These are phyloP conservation scores for Dactylonectria estremocensis DNA, from an alignment of 2,329 filamentous ascomycete genomes.

Conservation along the genomic window DNA sequence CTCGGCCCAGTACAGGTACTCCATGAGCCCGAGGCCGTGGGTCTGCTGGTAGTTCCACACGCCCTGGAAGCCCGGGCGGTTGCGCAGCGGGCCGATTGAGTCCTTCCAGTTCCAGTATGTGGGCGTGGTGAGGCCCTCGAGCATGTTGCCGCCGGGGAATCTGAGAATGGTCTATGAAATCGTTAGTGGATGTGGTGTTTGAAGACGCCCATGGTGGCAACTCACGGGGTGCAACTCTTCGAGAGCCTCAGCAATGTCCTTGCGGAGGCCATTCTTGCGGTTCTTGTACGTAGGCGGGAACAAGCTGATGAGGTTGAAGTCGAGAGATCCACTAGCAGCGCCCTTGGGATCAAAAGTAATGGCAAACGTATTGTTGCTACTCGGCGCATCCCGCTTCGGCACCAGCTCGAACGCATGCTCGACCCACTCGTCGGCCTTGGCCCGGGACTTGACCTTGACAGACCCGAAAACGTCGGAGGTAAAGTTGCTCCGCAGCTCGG, in stretches of 20 bases:
- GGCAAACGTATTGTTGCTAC: constrained; percentile 69
- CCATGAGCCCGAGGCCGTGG: constrained; percentile 73
- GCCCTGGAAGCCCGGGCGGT: constrained; percentile 69
- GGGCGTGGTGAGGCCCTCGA: constrained; percentile 63
- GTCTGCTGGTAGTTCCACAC: constrained; percentile 75
- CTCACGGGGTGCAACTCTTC: constrained; percentile 65
- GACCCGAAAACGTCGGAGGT: constrained; percentile 62
- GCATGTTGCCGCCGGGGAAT: constrained; percentile 77
- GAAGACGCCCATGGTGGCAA: fast-evolving
- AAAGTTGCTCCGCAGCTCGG: constrained; percentile 61
- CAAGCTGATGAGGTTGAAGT: constrained; percentile 72
- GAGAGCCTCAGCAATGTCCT: constrained; percentile 69
- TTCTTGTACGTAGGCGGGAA: constrained; percentile 74
- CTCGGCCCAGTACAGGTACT: constrained; percentile 74
- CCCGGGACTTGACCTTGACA: constrained; percentile 62
- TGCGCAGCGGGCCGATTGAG: constrained; percentile 67
- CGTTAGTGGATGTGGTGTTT: fast-evolving
- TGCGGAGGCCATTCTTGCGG: constrained; percentile 70
- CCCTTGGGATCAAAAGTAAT: constrained; percentile 66
- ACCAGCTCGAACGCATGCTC: constrained; percentile 65
- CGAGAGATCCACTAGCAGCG: constrained; percentile 59
- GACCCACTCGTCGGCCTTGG: constrained; percentile 61
- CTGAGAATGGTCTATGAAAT: constrained; percentile 67
- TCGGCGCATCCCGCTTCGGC: constrained; percentile 63
- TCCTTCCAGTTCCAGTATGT: constrained; percentile 68